These are phyloP conservation scores for Phaeolepiota aurea DNA, from an alignment of 768 basidiomycete genomes.

Conservation along the genomic window DNA sequence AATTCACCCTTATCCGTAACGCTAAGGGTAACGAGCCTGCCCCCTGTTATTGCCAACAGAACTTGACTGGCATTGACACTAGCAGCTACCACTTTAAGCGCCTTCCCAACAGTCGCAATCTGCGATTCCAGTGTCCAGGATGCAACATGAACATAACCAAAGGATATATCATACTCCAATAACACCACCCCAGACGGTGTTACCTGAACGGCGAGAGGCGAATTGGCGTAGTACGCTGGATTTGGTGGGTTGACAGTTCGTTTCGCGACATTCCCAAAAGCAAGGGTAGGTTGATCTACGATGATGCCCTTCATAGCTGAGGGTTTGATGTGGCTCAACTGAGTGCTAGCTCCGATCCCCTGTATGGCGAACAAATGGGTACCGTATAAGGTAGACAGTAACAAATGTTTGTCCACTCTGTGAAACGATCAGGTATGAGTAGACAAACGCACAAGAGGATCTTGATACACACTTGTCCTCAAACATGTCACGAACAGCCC, in stretches of 20 bases:
- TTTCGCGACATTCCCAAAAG: slow-evolving; percentile 47
- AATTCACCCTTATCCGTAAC: slow-evolving; percentile 32
- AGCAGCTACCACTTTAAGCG: slow-evolving; percentile 55
- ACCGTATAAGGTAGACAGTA: slow-evolving; percentile 51
- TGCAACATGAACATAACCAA: slow-evolving; percentile 32
- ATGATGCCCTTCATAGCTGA: slow-evolving; percentile 32
- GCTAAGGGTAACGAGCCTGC: slow-evolving; percentile 42
- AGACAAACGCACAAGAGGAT: slow-evolving; percentile 1
- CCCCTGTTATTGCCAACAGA: slow-evolving; percentile 48
- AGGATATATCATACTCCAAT: slow-evolving; percentile 42
- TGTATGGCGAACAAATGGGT: slow-evolving; percentile 47
- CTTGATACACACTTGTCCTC: slow-evolving; percentile 36
- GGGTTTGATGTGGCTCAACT: slow-evolving; percentile 28
- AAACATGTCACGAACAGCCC: slow-evolving; percentile 44
- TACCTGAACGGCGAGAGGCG: slow-evolving; percentile 64
- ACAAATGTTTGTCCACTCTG: slow-evolving; percentile 47
- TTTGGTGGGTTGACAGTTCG: slow-evolving; percentile 19
- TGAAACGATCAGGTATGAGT: neutral
- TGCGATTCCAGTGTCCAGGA: slow-evolving; percentile 26
- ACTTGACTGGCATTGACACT: slow-evolving; percentile 64
- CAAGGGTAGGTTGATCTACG: slow-evolving; percentile 47
- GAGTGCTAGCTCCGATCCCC: slow-evolving; percentile 28
- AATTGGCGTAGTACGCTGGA: slow-evolving; percentile 28
- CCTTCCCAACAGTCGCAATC: slow-evolving; percentile 8
- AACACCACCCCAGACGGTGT: slow-evolving; percentile 48